phyloP scores from a whole-genome alignment of 441 rosid species.

The Capsella rubella region DNA sequence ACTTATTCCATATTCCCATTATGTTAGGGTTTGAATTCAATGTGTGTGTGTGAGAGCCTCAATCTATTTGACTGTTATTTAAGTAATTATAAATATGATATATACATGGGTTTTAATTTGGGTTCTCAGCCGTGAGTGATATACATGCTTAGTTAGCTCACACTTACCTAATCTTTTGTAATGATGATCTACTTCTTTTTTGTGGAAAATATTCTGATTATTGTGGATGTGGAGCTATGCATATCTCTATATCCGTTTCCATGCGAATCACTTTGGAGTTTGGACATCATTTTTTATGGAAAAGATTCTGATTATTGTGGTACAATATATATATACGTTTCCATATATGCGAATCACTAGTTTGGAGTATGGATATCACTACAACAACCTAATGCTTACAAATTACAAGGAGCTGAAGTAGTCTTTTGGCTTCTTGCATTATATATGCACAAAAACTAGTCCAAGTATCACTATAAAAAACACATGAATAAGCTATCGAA shows the following conservation, averaged over 20 bases:
- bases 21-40: slow-evolving; percentile 42
- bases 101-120: slow-evolving; percentile 1
- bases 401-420: slow-evolving; percentile 14
- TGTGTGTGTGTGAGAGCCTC: slow-evolving; percentile 20
- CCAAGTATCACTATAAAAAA: neutral
- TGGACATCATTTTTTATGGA: neutral
- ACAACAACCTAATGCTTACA: neutral
- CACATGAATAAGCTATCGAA: neutral
- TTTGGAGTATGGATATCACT: slow-evolving; percentile 2
- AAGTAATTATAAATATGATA: neutral
- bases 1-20: slow-evolving; percentile 41
- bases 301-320: slow-evolving; percentile 12
- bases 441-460: slow-evolving; percentile 17
- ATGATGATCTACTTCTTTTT: neutral
- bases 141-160: slow-evolving; percentile 11
- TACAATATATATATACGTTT: slow-evolving; percentile 7
- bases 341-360: neutral
- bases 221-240: slow-evolving; percentile 6
- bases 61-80: slow-evolving; percentile 11
- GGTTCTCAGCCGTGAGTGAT: slow-evolving; percentile 34
- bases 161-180: neutral
- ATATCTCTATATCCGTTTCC: slow-evolving; percentile 4
- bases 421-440: slow-evolving; percentile 13
- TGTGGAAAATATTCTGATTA: slow-evolving; percentile 3
- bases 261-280: neutral